Base-by-base conservation (phyloP, 768 basidiomycete genomes). In the Mycena belliarum region DNA sequence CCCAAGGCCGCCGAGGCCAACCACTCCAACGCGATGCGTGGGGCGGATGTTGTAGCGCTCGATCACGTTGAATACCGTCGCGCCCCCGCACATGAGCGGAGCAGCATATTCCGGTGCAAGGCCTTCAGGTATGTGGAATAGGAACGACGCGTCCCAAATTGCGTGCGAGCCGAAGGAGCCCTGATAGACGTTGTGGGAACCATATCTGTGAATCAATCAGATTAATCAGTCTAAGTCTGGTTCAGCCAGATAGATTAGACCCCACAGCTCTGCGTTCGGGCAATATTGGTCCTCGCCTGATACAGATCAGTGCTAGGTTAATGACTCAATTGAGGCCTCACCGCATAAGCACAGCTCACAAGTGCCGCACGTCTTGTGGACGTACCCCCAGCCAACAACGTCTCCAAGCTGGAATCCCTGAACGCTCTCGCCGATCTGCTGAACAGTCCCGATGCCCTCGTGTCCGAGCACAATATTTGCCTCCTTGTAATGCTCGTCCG, bases 401-500 rank as follows among this genome's bases (percentile, higher is more conserved):
- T 63, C 61, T 6, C 61, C 61, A 18, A 58, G 40, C 28, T 50
- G 53, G 21, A 55, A 35, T 6, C 48, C 43, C 0, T n/a, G 28
- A 1, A 58, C 61, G 9, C 15, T 6, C 20, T 49, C 48, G 8
- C 61, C 61, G 21, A 55, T 15, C 32, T 51, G 12, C 25, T 50
- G 29, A 14, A 63, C 57, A 2, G 48, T 60, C 21, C 42, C 58
- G 20, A 24, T 54, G 0, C 57, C 45, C 3, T 77, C 77, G 44
- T 75, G 62, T 28, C 70, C 63, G 32, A 73, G 57, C 20, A 72
- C 73, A 58, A 71, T 72, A 44, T 74, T 71, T 7, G 23, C 43
- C n/a, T 47, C 10, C 55, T 65, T 67, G 60, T 62, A 70, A 45
- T 76, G 77, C 40, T 69, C 65, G 64, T 78, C 76, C 0, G 76